Percentiles rank a stretch among this genome's conserved stretches.
These are phyloP conservation scores for Papiliotrema fonsecae DNA, from an alignment of 1,284 basidiomycete genomes.

Conservation along the genomic window DNA sequence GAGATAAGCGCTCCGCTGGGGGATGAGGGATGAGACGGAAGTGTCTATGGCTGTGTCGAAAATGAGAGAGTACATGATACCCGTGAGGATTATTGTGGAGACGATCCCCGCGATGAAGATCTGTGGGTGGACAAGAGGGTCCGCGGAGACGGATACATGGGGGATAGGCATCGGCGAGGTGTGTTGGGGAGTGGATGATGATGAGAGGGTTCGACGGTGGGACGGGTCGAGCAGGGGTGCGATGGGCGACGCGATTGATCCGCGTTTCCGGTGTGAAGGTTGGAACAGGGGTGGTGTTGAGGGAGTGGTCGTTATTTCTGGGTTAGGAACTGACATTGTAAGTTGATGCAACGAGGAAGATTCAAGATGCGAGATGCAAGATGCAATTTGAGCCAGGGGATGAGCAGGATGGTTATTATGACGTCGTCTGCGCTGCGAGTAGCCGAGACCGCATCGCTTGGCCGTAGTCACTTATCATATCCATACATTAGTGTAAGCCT, in stretches of 20 bases:
- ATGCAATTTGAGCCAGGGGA: too few species aligned
- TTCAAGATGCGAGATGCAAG: too few species aligned
- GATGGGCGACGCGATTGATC: conserved; percentile 5
- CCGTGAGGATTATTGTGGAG: conserved; percentile 9
- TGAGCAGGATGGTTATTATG: too few species aligned
- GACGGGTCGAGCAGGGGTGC: neutral
- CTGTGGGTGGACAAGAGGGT: neutral
- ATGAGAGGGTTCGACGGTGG: neutral
- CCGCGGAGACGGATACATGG: neutral
- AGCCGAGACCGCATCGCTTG: too few species aligned
- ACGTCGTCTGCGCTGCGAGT: too few species aligned
- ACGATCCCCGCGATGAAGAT: neutral
- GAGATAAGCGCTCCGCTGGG: conserved; percentile 59
- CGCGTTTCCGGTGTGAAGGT: neutral
- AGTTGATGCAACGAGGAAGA: too few species aligned
- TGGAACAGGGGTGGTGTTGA: neutral
- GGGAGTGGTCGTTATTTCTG: too few species aligned
- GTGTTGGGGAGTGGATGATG: neutral
- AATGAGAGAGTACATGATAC: conserved; percentile 54
- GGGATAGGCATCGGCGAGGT: neutral
- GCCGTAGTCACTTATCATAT: too few species aligned
- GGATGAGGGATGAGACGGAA: conserved; percentile 47
- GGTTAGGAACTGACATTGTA: too few species aligned
- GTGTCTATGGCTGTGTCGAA: conserved; percentile 57
- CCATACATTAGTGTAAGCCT: too few species aligned